Evolutionary conservation across 2,329 filamentous ascomycete species (phyloP).

Genomic region (Cryoendolithus antarcticus): DNA sequence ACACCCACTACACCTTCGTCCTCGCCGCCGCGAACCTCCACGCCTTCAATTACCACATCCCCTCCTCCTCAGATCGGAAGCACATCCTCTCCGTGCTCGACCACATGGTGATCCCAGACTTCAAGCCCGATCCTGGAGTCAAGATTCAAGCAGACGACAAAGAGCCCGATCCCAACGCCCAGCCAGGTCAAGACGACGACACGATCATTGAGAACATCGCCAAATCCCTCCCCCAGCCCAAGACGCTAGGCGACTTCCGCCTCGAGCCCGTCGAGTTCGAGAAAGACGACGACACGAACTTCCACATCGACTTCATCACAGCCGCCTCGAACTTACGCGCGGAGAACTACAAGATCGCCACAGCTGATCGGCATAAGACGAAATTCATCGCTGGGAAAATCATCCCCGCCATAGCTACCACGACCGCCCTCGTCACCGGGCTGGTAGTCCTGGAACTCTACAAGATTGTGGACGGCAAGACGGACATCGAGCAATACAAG

Average conservation of each 20-base stretch:
- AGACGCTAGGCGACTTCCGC: constrained; percentile 75
- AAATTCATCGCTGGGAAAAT: constrained; percentile 99
- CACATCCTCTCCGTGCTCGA: constrained; percentile 72
- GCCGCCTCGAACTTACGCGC: constrained; percentile 92
- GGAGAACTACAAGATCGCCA: constrained; percentile 93
- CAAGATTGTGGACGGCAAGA: constrained; percentile 94
- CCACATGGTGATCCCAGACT: constrained; percentile 91
- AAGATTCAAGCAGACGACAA: constrained; percentile 96
- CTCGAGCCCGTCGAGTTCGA: constrained; percentile 90
- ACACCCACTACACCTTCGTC: constrained; percentile 78
- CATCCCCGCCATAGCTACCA: constrained; percentile 95
- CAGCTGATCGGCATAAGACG: constrained; percentile 89
- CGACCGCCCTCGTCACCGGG: constrained; percentile 88
- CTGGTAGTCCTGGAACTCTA: constrained; percentile 85
- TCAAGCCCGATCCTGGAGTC: constrained; percentile 75
- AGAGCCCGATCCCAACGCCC: constrained; percentile 82
- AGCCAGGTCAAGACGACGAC: constrained; percentile 49
- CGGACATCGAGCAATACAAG: constrained; percentile 97
- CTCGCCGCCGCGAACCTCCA: constrained; percentile 83
- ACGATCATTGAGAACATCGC: constrained; percentile 64
- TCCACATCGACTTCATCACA: constrained; percentile 98
- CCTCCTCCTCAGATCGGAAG: constrained; percentile 50
- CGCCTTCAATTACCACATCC: constrained; percentile 95
- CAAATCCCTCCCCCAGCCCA: constrained; percentile 62
- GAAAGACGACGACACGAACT: constrained; percentile 95